A percentile compares a stretch with the other conserved stretches of the same genome.
phyloP scores from a whole-genome alignment of 1,284 basidiomycete species.

The Puccinia coronata region DNA sequence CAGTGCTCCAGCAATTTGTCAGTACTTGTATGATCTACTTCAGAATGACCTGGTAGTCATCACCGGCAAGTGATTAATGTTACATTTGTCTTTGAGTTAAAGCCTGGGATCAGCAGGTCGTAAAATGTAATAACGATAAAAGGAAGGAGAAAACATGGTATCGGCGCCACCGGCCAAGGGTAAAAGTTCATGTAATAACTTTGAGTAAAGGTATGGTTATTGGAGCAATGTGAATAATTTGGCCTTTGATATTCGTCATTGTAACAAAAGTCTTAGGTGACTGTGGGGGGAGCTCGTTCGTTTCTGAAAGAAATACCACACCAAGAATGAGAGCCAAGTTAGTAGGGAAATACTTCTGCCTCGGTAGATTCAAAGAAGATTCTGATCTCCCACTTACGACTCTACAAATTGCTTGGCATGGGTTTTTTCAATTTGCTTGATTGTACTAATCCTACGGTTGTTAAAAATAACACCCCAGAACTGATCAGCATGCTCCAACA shows the following conservation, averaged over 20 bases:
- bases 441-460: constrained; percentile 74
- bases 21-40: too few species aligned
- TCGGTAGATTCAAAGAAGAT: constrained; percentile 3
- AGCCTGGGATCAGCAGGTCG: too few species aligned
- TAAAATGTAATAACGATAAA: too few species aligned
- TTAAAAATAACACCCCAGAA: constrained; percentile 99
- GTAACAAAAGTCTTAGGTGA: not conserved
- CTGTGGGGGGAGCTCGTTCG: constrained; percentile 34
- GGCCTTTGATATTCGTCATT: not conserved
- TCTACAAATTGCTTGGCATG: constrained; percentile 50
- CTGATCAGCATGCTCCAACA: constrained; percentile 90
- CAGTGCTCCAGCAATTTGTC: too few species aligned
- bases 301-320: constrained; percentile 26
- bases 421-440: constrained; percentile 45
- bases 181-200: too few species aligned
- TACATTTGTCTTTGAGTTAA: too few species aligned
- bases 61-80: too few species aligned
- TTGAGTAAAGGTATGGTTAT: not conserved
- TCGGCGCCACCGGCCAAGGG: too few species aligned
- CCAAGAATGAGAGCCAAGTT: not conserved
- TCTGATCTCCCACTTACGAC: constrained; percentile 27
- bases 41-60: too few species aligned
- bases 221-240: not conserved
- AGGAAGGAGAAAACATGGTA: not conserved
- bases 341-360: not conserved